Conservation (phyloP, 768 basidiomycete species). For the Amanita muscaria region DNA sequence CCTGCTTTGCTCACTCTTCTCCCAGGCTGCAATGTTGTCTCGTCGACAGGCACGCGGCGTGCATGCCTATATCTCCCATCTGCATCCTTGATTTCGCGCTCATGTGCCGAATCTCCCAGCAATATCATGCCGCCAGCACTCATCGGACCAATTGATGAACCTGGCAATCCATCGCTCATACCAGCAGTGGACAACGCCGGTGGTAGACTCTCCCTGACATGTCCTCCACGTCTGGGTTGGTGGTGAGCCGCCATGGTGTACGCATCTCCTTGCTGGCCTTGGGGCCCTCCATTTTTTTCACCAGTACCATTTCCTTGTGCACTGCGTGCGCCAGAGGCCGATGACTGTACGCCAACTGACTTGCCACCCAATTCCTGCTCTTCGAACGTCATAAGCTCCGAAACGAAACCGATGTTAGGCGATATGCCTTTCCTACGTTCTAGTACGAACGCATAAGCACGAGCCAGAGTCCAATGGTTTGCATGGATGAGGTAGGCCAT, state of each 20-base stretch:
- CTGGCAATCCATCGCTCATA: conserved; percentile 29
- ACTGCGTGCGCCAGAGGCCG: conserved; percentile 17
- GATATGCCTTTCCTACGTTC: conserved; percentile 92
- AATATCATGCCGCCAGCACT: conserved; percentile 28
- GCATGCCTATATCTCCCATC: conserved; percentile 83
- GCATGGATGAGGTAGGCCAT: conserved; percentile 97
- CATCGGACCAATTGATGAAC: conserved; percentile 21
- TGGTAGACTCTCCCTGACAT: conserved; percentile 70
- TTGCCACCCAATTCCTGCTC: conserved; percentile 81
- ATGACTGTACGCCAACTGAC: conserved; percentile 54
- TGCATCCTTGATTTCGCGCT: conserved; percentile 84
- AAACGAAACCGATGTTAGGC: conserved; percentile 96
- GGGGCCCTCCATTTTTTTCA: conserved; percentile 9
- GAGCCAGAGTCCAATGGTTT: conserved; percentile 91
- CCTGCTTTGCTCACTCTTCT: conserved; percentile 91
- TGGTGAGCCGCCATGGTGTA: conserved; percentile 36
- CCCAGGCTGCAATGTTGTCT: conserved; percentile 82
- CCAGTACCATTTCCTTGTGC: conserved; percentile 14
- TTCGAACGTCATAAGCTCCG: conserved; percentile 95
- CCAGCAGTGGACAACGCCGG: conserved; percentile 33
- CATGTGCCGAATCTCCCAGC: conserved; percentile 66
- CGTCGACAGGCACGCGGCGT: conserved; percentile 79
- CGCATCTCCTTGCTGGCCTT: conserved; percentile 22
- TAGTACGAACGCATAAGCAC: conserved; percentile 85
- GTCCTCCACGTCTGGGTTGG: conserved; percentile 42